Evolutionary conservation across 2,329 filamentous ascomycete genomes (phyloP).

Genomic region (Cercospora citrullina): DNA sequence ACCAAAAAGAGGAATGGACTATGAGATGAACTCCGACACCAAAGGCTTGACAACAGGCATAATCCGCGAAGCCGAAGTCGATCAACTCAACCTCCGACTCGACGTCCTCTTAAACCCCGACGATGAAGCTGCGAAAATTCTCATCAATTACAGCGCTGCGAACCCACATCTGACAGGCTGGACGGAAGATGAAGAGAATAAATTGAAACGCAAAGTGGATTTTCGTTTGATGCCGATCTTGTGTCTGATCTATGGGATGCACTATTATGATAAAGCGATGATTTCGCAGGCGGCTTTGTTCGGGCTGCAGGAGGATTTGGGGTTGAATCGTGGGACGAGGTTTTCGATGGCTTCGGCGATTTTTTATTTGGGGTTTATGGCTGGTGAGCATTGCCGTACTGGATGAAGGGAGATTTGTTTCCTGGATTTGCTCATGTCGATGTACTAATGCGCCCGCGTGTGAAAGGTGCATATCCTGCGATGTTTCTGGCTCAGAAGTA

Average conservation of each 20-base stretch:
- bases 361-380: conserved; percentile 54
- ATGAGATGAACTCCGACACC: conserved; percentile 13
- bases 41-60: conserved; percentile 4
- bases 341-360: conserved; percentile 51
- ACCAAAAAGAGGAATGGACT: conserved; percentile 8
- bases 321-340: conserved; percentile 44
- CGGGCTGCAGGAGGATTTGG: conserved; percentile 45
- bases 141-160: conserved; percentile 16
- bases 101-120: conserved; percentile 10
- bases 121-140: conserved; percentile 21
- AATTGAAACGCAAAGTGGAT: conserved; percentile 47
- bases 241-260: conserved; percentile 49
- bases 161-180: conserved; percentile 35
- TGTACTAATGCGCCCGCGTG: not conserved
- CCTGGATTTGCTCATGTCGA: not conserved
- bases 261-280: conserved; percentile 57
- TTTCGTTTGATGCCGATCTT: conserved; percentile 50
- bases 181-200: conserved; percentile 47
- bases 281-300: conserved; percentile 54
- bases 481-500: conserved; percentile 48
- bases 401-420: not conserved
- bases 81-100: conserved; percentile 4
- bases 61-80: conserved; percentile 8
- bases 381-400: conserved; percentile 35
- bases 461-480: conserved; percentile 44